Percentiles rank a stretch among this genome's conserved stretches.
Conservation (phyloP, 2,329 filamentous ascomycete genomes). For the Seiridium unicorne region DNA sequence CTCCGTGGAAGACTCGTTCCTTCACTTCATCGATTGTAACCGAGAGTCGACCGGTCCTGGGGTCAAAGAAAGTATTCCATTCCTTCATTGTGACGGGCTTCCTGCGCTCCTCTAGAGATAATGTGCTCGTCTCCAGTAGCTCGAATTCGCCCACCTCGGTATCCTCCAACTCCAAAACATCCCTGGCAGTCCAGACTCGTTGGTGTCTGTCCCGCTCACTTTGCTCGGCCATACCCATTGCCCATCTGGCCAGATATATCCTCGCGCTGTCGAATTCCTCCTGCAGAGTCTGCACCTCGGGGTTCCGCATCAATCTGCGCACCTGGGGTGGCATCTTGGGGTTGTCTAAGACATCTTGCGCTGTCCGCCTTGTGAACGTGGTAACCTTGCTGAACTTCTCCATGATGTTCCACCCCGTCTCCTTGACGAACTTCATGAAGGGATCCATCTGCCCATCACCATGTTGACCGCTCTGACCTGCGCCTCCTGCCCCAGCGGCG, state of each 20-base stretch:
- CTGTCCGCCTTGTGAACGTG: slow-evolving; percentile 88
- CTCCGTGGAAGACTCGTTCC: slow-evolving; percentile 95
- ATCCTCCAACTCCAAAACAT: slow-evolving; percentile 91
- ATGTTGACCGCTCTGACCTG: slow-evolving; percentile 36
- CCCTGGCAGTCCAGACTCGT: slow-evolving; percentile 88
- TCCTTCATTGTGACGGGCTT: slow-evolving; percentile 78
- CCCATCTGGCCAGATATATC: slow-evolving; percentile 93
- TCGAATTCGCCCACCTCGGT: slow-evolving; percentile 96
- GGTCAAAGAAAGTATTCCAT: slow-evolving; percentile 90
- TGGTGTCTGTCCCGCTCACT: slow-evolving; percentile 84
- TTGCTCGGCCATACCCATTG: slow-evolving; percentile 98
- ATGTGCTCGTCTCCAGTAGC: slow-evolving; percentile 73
- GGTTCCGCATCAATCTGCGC: slow-evolving; percentile 78
- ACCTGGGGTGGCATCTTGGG: slow-evolving; percentile 88
- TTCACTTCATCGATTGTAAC: slow-evolving; percentile 91
- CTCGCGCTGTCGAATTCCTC: slow-evolving; percentile 97
- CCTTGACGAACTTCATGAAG: slow-evolving; percentile 88
- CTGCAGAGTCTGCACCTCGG: slow-evolving; percentile 91
- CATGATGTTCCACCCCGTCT: slow-evolving; percentile 93
- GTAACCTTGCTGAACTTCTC: slow-evolving; percentile 98
- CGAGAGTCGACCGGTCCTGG: slow-evolving; percentile 68
- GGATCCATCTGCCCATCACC: slow-evolving; percentile 82
- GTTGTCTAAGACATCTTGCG: slow-evolving; percentile 89
- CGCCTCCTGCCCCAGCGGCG: slow-evolving; percentile 33
- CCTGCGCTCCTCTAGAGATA: slow-evolving; percentile 75